Base-by-base conservation (phyloP, 2,329 filamentous ascomycete species). In the Colletotrichum chrysophilum region DNA sequence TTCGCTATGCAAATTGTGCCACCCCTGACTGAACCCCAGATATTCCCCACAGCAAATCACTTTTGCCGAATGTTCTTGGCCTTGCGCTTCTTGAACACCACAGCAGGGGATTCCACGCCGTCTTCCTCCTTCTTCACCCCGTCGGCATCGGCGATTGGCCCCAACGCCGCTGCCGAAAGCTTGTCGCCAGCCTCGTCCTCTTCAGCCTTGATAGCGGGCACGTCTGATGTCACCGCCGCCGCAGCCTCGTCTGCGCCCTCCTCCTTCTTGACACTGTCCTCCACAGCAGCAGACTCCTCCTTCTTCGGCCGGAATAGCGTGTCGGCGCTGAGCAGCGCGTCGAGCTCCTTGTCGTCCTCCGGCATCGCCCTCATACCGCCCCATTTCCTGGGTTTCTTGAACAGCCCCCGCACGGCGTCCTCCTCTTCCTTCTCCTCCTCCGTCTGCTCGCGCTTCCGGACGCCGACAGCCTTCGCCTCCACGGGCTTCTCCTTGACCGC, bases 51-150 rank as follows among this genome's bases (percentile, higher is more conserved):
- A 64, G 7, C 36, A 62, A 61, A 70, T 85, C 80, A 93, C 81
- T 90, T 93, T 79, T 92, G 89, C 24, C 92, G 89, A 43, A 92
- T 87, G 66, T 89, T 90, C 86, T 92, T 94, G 16, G 91, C 88
- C 81, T 95, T 96, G 70, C 94, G 88, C 86, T 96, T 96, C 85
- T 96, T 96, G 85, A 96, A 97, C 4, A 95, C 87, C 3, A 95
- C 89, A 2, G 74, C 70, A 4, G 89, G 86, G 13, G 87, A 67
- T 26, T 77, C 79, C 34, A 79, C 77, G 21, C 66, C 78, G 4
- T 77, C 80, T 6, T 80, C 82, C 75, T 90, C 89, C 65, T 85
- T 81, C 81, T 90, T 90, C 30, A 87, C 58, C 34, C 76, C 26
- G n/a, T 74, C 26, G 3, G 75, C 77, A 2, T 62, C 58, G 30